Evolutionary conservation across 2,329 filamentous ascomycete species (phyloP), one percentile per base, ranked within the genome.

Genomic region (Acrocalymma vagum): DNA sequence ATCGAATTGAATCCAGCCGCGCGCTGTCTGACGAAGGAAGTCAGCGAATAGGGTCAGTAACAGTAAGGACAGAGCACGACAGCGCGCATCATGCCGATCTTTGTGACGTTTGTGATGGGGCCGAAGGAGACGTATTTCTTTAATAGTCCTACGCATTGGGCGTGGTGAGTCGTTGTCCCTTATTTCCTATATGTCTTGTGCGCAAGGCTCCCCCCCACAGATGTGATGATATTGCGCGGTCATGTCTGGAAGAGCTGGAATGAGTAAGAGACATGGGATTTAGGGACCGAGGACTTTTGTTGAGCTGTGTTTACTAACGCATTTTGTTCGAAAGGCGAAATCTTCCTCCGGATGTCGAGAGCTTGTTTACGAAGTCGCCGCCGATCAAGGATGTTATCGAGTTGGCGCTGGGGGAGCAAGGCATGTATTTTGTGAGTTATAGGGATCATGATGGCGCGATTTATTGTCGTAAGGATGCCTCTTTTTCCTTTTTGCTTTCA

Each of bases 91-190:
- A 65, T 63, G 62, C 48, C 60, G 16, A 56, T 65, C 26, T 60
- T 53, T 20, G 53, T 58, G 3, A 64, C 48, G 1, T 66, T 66
- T 30, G 40, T 58, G 8, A 48, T 66, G 36, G 63, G 63, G 13
- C 10, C 47, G 18, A 63, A 64, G 25, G 49, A 60, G 22, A 40
- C 53, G 0, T 66, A 66, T 41, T 64, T 66, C 50, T 66, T 66
- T 34, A 66, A 65, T 35, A 63, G 49, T 27, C 63, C 63, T 18
- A 65, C 59, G 8, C 63, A 64, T 37, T 65, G 62, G 62, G 61
- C 62, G 15, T 55, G 60, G 59, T 63, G 42, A 48, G 57, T 48
- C n/a, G n/a, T n/a, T n/a, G n/a, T 29, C 4, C 8, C 14, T 20
- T 17, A 6, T 30, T 10, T 29, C 14, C 21, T 14, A n/a, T 4